phyloP scores from a whole-genome alignment of 306 rosid species.

The Castanea crenata region DNA sequence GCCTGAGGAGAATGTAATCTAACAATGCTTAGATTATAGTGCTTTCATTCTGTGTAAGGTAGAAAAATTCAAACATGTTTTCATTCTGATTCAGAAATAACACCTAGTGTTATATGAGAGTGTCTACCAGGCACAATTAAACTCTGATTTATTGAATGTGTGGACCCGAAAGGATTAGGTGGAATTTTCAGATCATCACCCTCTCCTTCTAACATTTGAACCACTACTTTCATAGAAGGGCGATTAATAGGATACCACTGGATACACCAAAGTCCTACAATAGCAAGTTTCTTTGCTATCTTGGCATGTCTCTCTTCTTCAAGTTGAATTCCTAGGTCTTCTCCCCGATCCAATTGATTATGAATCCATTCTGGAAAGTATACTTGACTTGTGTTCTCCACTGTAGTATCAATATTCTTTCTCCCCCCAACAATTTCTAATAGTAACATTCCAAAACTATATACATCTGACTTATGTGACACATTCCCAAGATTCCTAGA shows the following conservation, averaged over 20 bases:
- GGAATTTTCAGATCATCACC: neutral
- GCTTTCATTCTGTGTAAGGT: too few relatives aligned
- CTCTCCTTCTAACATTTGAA: constrained; percentile 29
- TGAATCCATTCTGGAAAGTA: neutral
- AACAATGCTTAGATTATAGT: too few relatives aligned
- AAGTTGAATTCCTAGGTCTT: neutral
- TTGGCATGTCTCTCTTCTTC: constrained; percentile 12
- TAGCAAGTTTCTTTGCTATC: constrained; percentile 22
- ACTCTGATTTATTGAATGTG: neutral
- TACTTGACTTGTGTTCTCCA: neutral
- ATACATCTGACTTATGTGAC: neutral
- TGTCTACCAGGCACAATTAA: too few relatives aligned
- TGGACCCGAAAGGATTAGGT: neutral
- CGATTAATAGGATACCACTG: constrained; percentile 28
- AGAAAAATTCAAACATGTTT: too few relatives aligned
- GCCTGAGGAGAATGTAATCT: too few relatives aligned
- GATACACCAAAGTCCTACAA: constrained; percentile 39
- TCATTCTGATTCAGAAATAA: too few relatives aligned
- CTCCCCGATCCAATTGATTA: neutral
- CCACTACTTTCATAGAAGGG: constrained; percentile 32
- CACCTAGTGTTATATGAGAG: too few relatives aligned
- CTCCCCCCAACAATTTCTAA: constrained; percentile 29
- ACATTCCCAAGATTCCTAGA: neutral
- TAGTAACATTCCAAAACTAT: constrained; percentile 32
- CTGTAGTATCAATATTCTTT: constrained; percentile 6